Conservation (phyloP, 495 filamentous ascomycete genomes). For the Haplographium delicatum region DNA sequence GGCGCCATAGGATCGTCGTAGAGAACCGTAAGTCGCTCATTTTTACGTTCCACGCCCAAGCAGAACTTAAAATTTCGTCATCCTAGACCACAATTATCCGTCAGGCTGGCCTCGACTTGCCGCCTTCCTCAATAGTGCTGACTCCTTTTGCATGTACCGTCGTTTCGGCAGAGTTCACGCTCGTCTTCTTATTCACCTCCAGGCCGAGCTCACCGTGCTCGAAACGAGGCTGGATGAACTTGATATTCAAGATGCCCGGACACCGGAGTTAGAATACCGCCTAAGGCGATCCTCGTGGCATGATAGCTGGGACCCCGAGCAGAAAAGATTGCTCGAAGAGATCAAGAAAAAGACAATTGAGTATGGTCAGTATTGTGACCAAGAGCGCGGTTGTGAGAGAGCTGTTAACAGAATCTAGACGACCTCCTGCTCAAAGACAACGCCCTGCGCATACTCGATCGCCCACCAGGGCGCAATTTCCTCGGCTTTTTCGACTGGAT, state of each 20-base stretch:
- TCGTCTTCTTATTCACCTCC: not conserved
- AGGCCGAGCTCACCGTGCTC: not conserved
- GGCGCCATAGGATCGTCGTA: too few relatives aligned
- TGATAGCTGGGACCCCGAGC: not conserved
- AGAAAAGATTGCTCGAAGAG: not conserved
- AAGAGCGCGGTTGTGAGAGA: too few relatives aligned
- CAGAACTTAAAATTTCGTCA: too few relatives aligned
- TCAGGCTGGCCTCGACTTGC: constrained; percentile 1
- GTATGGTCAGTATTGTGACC: not conserved
- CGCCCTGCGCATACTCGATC: not conserved
- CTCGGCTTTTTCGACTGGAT: not conserved
- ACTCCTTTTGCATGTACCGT: not conserved
- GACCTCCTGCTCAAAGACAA: not conserved
- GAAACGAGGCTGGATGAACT: not conserved
- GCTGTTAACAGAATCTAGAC: not conserved
- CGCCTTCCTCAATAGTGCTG: not conserved
- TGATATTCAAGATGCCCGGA: not conserved
- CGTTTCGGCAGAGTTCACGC: not conserved
- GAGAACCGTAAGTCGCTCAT: too few relatives aligned
- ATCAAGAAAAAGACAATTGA: not conserved
- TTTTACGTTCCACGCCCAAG: too few relatives aligned
- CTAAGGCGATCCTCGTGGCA: not conserved
- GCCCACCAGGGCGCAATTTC: not conserved
- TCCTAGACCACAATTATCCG: not conserved
- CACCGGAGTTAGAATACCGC: not conserved